These are phyloP conservation scores for Myrica gale DNA, from an alignment of 306 rosid species.

Conservation along the genomic window DNA sequence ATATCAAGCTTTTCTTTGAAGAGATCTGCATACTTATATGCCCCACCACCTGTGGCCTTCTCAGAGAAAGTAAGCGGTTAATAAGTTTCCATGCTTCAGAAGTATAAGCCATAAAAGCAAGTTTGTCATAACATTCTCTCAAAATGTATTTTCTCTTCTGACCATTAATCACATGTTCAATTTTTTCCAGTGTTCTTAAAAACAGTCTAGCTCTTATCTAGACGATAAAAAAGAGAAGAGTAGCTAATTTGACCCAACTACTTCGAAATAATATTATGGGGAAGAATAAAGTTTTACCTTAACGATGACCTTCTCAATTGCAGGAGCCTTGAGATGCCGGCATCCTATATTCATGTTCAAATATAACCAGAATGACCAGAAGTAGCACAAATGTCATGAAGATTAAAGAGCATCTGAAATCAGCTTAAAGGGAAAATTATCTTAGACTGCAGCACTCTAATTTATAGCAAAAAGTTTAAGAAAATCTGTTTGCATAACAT, in stretches of 20 bases:
- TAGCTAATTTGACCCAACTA: slow-evolving; percentile 13
- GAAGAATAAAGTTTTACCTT: slow-evolving; percentile 49
- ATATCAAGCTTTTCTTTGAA: slow-evolving; percentile 76
- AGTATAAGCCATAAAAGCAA: slow-evolving; percentile 28
- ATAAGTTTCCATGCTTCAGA: slow-evolving; percentile 33
- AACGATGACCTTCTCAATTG: slow-evolving; percentile 40
- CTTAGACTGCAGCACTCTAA: slow-evolving; percentile 6
- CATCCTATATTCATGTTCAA: slow-evolving; percentile 50
- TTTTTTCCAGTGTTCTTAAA: background rate
- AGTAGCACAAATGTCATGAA: slow-evolving; percentile 19
- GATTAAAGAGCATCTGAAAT: background rate
- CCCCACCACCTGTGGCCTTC: slow-evolving; percentile 99
- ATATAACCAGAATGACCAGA: slow-evolving; percentile 38
- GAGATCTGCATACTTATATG: slow-evolving; percentile 70
- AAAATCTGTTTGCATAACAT: background rate
- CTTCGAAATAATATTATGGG: slow-evolving; percentile 14
- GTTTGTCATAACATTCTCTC: slow-evolving; percentile 20
- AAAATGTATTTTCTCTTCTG: background rate
- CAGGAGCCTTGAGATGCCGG: slow-evolving; percentile 45
- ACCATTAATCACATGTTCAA: background rate
- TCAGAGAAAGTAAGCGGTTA: slow-evolving; percentile 32
- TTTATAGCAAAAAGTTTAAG: background rate
- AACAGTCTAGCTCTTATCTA: background rate
- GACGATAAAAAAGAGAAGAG: background rate
- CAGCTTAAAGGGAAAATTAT: slow-evolving; percentile 5